Conservation (phyloP, 139 green algal genomes). For the Chlorella sorokiniana region DNA sequence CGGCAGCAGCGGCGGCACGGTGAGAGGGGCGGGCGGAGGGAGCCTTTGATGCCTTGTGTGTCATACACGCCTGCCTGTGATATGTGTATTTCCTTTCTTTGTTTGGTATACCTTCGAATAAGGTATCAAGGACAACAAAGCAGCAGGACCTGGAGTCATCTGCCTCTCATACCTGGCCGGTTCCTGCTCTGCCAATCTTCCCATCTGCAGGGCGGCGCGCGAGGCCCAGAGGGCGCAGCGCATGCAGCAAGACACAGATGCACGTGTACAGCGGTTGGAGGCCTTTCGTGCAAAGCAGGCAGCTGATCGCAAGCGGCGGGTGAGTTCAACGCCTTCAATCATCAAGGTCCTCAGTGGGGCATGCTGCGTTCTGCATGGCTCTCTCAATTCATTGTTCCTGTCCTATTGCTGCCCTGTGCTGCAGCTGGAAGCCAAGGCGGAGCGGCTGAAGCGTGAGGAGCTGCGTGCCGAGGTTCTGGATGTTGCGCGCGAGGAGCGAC, state of each 20-base stretch:
- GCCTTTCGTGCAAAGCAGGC: neutral
- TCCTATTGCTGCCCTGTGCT: neutral
- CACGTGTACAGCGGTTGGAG: neutral
- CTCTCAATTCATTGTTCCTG: neutral
- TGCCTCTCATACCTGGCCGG: no score
- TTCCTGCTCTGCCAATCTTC: neutral
- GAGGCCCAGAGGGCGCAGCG: slow-evolving; percentile 6
- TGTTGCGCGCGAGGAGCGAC: slow-evolving; percentile 15
- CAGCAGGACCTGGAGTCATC: neutral
- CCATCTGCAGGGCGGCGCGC: neutral
- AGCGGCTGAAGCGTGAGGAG: slow-evolving; percentile 10
- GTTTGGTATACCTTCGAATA: neutral
- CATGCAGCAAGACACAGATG: slow-evolving; percentile 3
- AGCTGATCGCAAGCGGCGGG: neutral
- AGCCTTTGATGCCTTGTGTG: neutral
- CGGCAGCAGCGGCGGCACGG: neutral
- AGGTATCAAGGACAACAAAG: neutral
- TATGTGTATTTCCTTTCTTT: neutral
- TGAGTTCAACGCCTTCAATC: neutral
- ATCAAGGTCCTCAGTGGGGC: neutral
- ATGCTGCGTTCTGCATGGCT: neutral
- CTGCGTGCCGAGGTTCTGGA: slow-evolving; percentile 16
- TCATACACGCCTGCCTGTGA: neutral
- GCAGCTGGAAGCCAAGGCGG: slow-evolving; percentile 16
- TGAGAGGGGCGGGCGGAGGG: neutral